Conservation (phyloP, 305 asterid species). For the Fraxinus platypoda region DNA sequence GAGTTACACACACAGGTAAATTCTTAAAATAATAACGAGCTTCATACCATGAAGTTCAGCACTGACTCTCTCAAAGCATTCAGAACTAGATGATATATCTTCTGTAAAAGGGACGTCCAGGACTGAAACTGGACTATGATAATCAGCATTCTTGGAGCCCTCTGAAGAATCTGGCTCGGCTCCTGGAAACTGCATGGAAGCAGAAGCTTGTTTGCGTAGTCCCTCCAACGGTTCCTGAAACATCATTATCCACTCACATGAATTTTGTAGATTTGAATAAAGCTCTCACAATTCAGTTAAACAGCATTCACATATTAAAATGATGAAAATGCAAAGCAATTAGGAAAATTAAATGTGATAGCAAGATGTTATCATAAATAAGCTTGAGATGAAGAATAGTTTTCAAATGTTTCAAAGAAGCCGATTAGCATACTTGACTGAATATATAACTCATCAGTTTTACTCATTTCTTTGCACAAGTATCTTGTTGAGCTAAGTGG, state of each 20-base stretch:
- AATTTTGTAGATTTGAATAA: not conserved
- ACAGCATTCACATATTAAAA: not conserved
- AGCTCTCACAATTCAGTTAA: constrained; percentile 3
- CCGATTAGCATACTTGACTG: not conserved
- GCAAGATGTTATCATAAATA: not conserved
- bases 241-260: constrained; percentile 8
- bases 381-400: not conserved
- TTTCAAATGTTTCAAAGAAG: not conserved
- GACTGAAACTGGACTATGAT: constrained; percentile 60
- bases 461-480: not conserved
- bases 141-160: constrained; percentile 54
- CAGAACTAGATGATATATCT: constrained; percentile 45
- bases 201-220: constrained; percentile 31
- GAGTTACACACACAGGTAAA: not conserved
- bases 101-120: constrained; percentile 43
- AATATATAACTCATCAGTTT: not conserved
- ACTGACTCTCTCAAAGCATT: constrained; percentile 48
- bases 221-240: constrained; percentile 37
- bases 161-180: constrained; percentile 46
- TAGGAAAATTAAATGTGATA: not conserved
- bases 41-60: constrained; percentile 58
- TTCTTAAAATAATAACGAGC: not conserved
- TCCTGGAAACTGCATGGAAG: constrained; percentile 28
- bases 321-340: not conserved
- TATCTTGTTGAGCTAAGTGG: not conserved